These are phyloP conservation scores for Boletales sp. DNA, from an alignment of 768 basidiomycete species.

Conservation along the genomic window DNA sequence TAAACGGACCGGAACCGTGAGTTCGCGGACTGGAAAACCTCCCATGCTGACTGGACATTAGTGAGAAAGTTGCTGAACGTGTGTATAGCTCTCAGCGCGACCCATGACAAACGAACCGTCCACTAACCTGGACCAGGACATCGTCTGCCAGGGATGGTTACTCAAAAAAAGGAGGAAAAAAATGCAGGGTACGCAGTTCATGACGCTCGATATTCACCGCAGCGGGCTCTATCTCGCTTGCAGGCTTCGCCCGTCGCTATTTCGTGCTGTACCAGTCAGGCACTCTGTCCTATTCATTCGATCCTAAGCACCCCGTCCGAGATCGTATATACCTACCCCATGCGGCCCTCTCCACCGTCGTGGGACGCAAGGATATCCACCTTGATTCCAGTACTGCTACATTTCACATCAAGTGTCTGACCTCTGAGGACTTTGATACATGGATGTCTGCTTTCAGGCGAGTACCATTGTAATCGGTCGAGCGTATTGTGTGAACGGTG, in stretches of 20 bases:
- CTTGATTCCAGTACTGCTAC: slow-evolving; percentile 73
- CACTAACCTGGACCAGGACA: slow-evolving; percentile 13
- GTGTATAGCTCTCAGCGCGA: slow-evolving; percentile 6
- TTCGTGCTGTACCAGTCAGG: slow-evolving; percentile 69
- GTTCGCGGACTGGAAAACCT: no score
- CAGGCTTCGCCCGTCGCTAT: slow-evolving; percentile 84
- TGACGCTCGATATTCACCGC: neutral
- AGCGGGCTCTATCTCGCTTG: neutral
- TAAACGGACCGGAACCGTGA: no score
- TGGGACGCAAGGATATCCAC: slow-evolving; percentile 76
- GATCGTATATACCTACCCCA: slow-evolving; percentile 64
- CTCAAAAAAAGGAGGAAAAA: slow-evolving; percentile 85
- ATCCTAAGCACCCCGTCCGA: slow-evolving; percentile 65
- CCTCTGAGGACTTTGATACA: slow-evolving; percentile 58
- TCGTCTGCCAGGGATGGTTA: slow-evolving; percentile 71
- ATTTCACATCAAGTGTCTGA: slow-evolving; percentile 82
- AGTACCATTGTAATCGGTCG: slow-evolving; percentile 10
- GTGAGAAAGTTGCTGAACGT: slow-evolving; percentile 4
- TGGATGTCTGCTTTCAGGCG: slow-evolving; percentile 81
- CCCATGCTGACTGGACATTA: neutral
- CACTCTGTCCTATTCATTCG: slow-evolving; percentile 69
- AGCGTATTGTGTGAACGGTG: slow-evolving; percentile 15
- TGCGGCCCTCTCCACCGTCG: slow-evolving; percentile 74
- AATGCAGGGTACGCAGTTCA: slow-evolving; percentile 64
- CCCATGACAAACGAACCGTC: slow-evolving; percentile 5